Conservation (phyloP, 225 moss, liverwort and hornwort genomes). For the Sphagnum tenellum region DNA sequence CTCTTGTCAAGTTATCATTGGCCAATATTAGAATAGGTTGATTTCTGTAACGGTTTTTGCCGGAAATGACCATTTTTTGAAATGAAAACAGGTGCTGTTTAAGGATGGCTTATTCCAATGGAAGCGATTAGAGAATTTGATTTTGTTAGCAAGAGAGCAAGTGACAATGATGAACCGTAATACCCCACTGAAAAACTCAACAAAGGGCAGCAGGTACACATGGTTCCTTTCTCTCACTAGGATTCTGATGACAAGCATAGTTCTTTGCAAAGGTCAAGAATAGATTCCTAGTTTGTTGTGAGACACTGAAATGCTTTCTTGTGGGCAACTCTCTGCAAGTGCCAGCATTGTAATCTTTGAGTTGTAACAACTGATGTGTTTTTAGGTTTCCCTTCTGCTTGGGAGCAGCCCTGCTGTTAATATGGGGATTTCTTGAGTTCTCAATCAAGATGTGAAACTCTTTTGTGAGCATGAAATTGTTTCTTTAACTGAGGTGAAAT, state of each 20-base stretch:
- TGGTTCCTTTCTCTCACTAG: neutral
- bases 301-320: too few relatives aligned
- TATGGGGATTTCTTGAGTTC: too few relatives aligned
- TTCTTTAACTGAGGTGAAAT: too few relatives aligned
- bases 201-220: conserved; percentile 36
- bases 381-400: too few relatives aligned
- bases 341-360: too few relatives aligned
- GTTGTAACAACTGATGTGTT: too few relatives aligned
- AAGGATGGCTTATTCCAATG: conserved; percentile 96
- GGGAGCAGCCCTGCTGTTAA: too few relatives aligned
- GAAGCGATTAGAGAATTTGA: conserved; percentile 91
- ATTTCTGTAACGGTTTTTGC: neutral
- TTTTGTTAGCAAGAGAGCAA: conserved; percentile 88
- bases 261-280: too few relatives aligned
- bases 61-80: neutral
- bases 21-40: neutral
- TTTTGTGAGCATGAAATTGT: too few relatives aligned
- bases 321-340: too few relatives aligned
- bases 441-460: too few relatives aligned
- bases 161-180: conserved; percentile 85
- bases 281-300: too few relatives aligned
- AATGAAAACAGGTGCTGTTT: conserved; percentile 52
- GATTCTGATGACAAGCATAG: neutral
- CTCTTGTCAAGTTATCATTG: neutral
- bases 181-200: conserved; percentile 40